A percentile compares a stretch with the other conserved stretches of the same genome.
Conservation (phyloP, 1,284 basidiomycete species). For the Melampsora americana region DNA sequence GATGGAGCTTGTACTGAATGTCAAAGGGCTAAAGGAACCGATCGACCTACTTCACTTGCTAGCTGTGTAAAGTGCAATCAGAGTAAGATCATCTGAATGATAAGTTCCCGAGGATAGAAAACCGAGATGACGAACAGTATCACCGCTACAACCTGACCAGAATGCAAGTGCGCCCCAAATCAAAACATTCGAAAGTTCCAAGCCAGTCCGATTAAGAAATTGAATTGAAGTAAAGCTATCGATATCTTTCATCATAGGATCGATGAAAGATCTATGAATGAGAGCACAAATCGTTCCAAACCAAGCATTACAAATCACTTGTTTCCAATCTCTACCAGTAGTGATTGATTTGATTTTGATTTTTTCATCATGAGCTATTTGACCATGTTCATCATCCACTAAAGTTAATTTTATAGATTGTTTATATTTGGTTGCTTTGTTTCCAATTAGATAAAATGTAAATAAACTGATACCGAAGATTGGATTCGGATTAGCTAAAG, state of each 20-base stretch:
- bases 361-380: neutral
- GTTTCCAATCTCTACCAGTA: slow-evolving; percentile 18
- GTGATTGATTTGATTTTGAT: neutral
- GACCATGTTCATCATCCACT: slow-evolving; percentile 45
- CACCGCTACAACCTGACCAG: slow-evolving; percentile 35
- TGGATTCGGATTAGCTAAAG: slow-evolving; percentile 49
- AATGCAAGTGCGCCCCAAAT: slow-evolving; percentile 24
- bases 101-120: neutral
- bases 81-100: no score
- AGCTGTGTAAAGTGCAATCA: no score
- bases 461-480: slow-evolving; percentile 50
- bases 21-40: neutral
- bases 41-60: slow-evolving; percentile 27
- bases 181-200: neutral
- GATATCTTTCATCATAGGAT: neutral
- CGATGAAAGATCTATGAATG: neutral
- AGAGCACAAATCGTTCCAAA: slow-evolving; percentile 30
- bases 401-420: slow-evolving; percentile 47
- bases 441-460: slow-evolving; percentile 50
- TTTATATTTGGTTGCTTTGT: slow-evolving; percentile 51
- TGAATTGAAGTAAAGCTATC: neutral
- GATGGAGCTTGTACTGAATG: neutral
- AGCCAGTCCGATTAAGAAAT: neutral
- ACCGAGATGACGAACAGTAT: slow-evolving; percentile 18
- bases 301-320: slow-evolving; percentile 39